phyloP scores from a whole-genome alignment of 345 rosid species.

The Schrenkiella parvula region DNA sequence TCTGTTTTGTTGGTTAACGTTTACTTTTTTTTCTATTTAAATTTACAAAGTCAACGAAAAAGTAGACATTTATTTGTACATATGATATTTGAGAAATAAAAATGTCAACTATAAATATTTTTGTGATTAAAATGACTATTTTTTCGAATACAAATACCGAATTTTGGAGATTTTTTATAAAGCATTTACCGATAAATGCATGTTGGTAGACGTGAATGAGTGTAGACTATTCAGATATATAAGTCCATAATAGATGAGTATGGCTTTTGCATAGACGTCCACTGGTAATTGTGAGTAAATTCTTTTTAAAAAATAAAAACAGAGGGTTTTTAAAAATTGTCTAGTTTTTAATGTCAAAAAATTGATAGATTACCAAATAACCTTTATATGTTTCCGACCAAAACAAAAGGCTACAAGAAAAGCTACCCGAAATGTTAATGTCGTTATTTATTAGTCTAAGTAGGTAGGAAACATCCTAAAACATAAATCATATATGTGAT shows the following conservation, averaged over 20 bases:
- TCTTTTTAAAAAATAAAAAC: neutral
- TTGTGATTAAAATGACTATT: no score
- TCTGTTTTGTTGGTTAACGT: no score
- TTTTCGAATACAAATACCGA: no score
- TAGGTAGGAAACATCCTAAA: neutral
- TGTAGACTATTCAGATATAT: neutral
- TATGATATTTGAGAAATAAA: no score
- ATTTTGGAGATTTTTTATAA: no score
- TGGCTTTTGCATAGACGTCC: neutral
- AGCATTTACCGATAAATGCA: neutral
- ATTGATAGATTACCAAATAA: neutral
- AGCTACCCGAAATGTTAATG: neutral
- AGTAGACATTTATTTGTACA: no score
- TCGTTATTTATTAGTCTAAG: neutral
- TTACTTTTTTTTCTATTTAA: no score
- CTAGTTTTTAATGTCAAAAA: neutral
- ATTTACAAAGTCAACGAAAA: no score
- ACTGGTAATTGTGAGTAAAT: neutral
- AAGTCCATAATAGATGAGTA: neutral
- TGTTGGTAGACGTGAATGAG: neutral
- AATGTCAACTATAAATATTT: no score
- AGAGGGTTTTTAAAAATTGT: neutral
- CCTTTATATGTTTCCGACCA: neutral
- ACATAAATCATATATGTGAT: neutral
- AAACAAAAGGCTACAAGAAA: neutral